Conservation (phyloP, 371 early-diverging fungal species). For the Syncephalastrum contaminatum region DNA sequence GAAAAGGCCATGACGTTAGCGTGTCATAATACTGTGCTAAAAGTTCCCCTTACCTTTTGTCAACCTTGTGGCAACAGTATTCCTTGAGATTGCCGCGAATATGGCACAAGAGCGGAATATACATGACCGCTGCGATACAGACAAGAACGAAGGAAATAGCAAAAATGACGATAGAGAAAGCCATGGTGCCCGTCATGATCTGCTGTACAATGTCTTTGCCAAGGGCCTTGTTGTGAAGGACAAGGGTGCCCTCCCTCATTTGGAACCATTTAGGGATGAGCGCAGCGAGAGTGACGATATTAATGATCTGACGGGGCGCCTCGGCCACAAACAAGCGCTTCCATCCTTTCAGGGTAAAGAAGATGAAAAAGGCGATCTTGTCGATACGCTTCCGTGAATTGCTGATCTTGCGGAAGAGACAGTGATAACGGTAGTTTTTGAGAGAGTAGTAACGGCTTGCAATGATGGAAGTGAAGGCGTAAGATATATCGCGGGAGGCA, state of each 20-base stretch:
- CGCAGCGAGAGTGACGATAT: constrained; percentile 34
- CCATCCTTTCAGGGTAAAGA: constrained; percentile 86
- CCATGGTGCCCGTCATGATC: constrained; percentile 44
- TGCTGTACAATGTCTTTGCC: constrained; percentile 26
- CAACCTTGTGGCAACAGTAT: constrained; percentile 89
- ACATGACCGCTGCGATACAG: constrained; percentile 66
- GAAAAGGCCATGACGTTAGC: background rate
- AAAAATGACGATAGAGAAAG: constrained; percentile 37
- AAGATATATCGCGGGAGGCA: constrained; percentile 69
- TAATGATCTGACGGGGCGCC: constrained; percentile 80
- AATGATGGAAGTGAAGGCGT: constrained; percentile 73
- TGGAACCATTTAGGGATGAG: constrained; percentile 32
- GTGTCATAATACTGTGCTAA: background rate
- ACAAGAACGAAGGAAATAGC: constrained; percentile 56
- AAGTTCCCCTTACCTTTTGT: constrained; percentile 62
- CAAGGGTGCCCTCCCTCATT: constrained; percentile 14
- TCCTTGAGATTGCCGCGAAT: constrained; percentile 91
- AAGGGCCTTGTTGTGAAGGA: constrained; percentile 22
- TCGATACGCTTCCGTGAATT: constrained; percentile 64
- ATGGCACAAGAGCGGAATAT: constrained; percentile 78
- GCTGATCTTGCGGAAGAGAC: constrained; percentile 77
- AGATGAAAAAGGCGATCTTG: constrained; percentile 79
- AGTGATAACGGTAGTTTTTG: constrained; percentile 72
- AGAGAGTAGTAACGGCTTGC: constrained; percentile 65
- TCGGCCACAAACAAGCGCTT: constrained; percentile 84